A percentile compares a stretch with the other conserved stretches of the same genome.
Evolutionary conservation across 768 basidiomycete species (phyloP).

Genomic region (Psilocybe azurescens): DNA sequence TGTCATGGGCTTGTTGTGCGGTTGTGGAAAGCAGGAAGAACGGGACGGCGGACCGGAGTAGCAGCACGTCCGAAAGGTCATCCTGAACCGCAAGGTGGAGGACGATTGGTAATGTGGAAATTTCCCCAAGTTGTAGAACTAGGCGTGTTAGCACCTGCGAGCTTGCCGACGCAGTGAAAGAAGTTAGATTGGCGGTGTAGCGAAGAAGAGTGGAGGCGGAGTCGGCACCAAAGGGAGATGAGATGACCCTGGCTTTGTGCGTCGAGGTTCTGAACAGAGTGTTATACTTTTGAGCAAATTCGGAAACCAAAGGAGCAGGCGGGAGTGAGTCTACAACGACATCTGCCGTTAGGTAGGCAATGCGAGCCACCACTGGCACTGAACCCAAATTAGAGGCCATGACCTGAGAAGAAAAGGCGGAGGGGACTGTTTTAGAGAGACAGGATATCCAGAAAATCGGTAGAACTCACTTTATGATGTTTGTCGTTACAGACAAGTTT

Average conservation of each 20-base stretch:
- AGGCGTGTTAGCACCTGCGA: slow-evolving; percentile 61
- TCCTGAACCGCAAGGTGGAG: slow-evolving; percentile 69
- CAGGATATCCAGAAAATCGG: neutral
- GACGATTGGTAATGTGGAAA: slow-evolving; percentile 69
- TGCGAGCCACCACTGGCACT: slow-evolving; percentile 58
- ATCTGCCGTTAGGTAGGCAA: slow-evolving; percentile 77
- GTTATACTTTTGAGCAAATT: slow-evolving; percentile 45
- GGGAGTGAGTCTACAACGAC: slow-evolving; percentile 64
- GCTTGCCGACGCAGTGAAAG: slow-evolving; percentile 60
- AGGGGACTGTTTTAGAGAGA: neutral
- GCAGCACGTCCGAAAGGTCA: slow-evolving; percentile 76
- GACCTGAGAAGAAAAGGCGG: slow-evolving; percentile 7
- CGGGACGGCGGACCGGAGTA: slow-evolving; percentile 79
- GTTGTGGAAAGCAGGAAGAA: slow-evolving; percentile 83
- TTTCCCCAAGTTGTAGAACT: slow-evolving; percentile 70
- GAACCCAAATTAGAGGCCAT: slow-evolving; percentile 33
- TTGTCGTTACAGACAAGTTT: slow-evolving; percentile 6
- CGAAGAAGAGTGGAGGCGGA: slow-evolving; percentile 61
- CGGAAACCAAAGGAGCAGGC: slow-evolving; percentile 41
- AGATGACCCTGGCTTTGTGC: slow-evolving; percentile 48
- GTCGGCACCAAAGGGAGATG: slow-evolving; percentile 70
- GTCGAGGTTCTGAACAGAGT: slow-evolving; percentile 38
- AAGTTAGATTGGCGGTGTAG: slow-evolving; percentile 53
- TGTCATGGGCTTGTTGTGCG: slow-evolving; percentile 85
- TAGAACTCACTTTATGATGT: slow-evolving; percentile 17